Evolutionary conservation across 2,329 filamentous ascomycete species (phyloP), one percentile per base, ranked within the genome.

Genomic region (Hymenoscyphus infarciens): DNA sequence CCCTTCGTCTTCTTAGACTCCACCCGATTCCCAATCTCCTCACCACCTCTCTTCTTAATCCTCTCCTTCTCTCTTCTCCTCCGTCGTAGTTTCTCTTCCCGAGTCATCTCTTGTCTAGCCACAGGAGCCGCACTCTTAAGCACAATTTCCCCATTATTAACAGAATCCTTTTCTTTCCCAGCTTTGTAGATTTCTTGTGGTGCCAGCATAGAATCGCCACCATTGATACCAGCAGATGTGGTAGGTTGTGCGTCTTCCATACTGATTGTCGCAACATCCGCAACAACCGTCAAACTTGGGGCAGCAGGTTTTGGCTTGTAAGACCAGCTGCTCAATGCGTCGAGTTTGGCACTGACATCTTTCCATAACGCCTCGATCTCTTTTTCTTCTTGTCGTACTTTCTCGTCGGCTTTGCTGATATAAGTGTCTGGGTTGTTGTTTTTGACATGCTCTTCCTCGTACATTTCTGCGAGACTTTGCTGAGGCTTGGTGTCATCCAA

Each of bases 171-270:
- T 65, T 85, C 83, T 71, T 89, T 87, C 65, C 87, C 87, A n/a
- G 91, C 87, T 71, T 86, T 87, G 80, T 98, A 99, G 29, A 99
- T 83, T 76, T 99, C 95, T 74, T 98, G 95, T 2, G 95, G 95
- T 55, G 95, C 95, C 64, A 99, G 84, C 80, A 89, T 89, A 72
- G 88, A 90, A 67, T 85, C 80, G 55, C 82, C 84, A 60, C 86
- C 86, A 15, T 82, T 81, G 63, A 92, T 85, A 52, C 89, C 91
- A 72, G 88, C 87, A 53, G 90, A 90, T 0, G 89, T 91, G 16
- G 89, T 88, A 7, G 95, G 94, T 71, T 96, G 89, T 1, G 92
- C 94, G 73, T 99, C 95, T 79, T 99, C 95, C 90, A 98, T 96
- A 68, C 85, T 83, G 67, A 98, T 88, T 3, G 91, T 92, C n/a